phyloP scores from a whole-genome alignment of 2,329 filamentous ascomycete genomes.

The Talaromyces sp. region DNA sequence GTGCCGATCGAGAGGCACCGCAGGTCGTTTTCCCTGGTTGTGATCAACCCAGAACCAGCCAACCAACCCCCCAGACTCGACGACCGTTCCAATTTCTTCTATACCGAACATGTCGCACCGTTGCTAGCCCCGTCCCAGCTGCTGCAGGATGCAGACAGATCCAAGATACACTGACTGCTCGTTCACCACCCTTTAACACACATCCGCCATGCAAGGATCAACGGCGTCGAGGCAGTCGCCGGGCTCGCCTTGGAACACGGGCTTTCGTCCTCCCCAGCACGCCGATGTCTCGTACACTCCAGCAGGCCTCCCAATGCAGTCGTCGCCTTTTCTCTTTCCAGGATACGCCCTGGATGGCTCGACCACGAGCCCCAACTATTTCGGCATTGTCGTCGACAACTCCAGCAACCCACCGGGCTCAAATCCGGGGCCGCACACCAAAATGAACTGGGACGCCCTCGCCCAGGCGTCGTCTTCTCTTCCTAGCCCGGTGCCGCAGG shows the following conservation, averaged over 20 bases:
- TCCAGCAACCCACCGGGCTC: conserved; percentile 61
- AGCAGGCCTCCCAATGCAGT: conserved; percentile 45
- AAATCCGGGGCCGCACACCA: conserved; percentile 53
- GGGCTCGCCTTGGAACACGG: conserved; percentile 16
- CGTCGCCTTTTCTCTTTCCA: conserved; percentile 48
- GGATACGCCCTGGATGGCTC: conserved; percentile 42
- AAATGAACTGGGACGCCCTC: conserved; percentile 70
- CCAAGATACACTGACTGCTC: background rate
- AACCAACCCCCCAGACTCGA: background rate
- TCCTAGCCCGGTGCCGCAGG: conserved; percentile 37
- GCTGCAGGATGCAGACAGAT: background rate
- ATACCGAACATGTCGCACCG: background rate
- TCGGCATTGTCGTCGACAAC: conserved; percentile 66
- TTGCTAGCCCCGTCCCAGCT: background rate
- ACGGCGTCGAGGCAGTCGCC: conserved; percentile 21
- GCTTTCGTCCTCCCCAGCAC: conserved; percentile 14
- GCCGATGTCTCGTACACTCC: conserved; percentile 43
- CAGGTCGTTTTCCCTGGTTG: background rate
- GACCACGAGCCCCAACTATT: conserved; percentile 74
- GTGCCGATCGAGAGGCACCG: background rate
- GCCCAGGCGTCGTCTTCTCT: conserved; percentile 65
- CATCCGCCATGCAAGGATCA: conserved; percentile 20
- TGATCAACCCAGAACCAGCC: background rate
- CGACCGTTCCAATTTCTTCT: background rate
- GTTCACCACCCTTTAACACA: background rate